Conservation (phyloP, 345 rosid genomes). For the Aegle marmelos region DNA sequence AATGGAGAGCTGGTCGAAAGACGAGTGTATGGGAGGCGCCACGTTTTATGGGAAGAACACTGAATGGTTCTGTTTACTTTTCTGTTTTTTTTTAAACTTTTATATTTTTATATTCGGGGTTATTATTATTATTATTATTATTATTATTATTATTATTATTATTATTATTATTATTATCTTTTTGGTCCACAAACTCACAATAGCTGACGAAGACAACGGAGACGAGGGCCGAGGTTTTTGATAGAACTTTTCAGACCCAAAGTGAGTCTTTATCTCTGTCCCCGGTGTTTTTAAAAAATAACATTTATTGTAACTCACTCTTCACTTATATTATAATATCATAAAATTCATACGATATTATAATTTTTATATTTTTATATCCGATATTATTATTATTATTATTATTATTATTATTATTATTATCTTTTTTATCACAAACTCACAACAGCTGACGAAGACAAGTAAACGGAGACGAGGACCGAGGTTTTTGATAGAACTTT, state of each 20-base stretch:
- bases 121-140: not conserved
- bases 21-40: constrained; percentile 19
- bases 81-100: not conserved
- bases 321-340: too few relatives aligned
- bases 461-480: not conserved
- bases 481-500: not conserved
- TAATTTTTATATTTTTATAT: not conserved
- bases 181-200: too few relatives aligned
- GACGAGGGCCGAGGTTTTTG: not conserved
- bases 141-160: not conserved
- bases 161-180: too few relatives aligned
- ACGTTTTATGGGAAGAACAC: constrained; percentile 14
- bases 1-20: not conserved
- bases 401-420: too few relatives aligned
- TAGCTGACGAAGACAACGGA: not conserved
- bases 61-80: not conserved
- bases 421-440: too few relatives aligned
- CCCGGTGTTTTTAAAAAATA: not conserved
- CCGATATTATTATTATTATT: not conserved
- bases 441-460: not conserved
- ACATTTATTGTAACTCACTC: too few relatives aligned
- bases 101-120: not conserved
- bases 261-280: not conserved
- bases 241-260: not conserved
- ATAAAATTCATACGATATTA: too few relatives aligned